phyloP scores from a whole-genome alignment of 495 filamentous ascomycete species.

The Aspergillus sclerotiicarbonarius region DNA sequence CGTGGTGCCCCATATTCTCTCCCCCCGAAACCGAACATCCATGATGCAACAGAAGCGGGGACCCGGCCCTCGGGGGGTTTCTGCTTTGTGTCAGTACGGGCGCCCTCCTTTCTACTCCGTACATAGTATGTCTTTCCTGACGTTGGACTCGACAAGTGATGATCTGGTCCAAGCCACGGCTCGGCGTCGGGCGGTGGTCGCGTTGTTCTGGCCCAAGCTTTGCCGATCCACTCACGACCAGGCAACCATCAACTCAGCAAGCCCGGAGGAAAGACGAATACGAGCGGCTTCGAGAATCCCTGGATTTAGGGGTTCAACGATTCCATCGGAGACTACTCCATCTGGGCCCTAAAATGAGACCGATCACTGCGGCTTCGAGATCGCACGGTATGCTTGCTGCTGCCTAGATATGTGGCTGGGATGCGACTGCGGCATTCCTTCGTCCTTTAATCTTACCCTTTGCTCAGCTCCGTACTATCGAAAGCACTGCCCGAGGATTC shows the following conservation, averaged over 20 bases:
- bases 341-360: background rate
- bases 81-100: background rate
- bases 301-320: background rate
- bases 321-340: background rate
- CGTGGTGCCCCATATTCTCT: background rate
- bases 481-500: too few relatives aligned
- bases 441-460: slow-evolving; percentile 3
- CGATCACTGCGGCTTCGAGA: background rate
- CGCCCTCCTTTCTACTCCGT: background rate
- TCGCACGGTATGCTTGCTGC: background rate
- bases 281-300: background rate
- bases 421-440: background rate
- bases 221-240: slow-evolving; percentile 2
- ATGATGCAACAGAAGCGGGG: slow-evolving; percentile 10
- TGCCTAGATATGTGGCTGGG: background rate
- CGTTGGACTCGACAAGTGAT: background rate
- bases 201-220: slow-evolving; percentile 11
- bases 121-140: too few relatives aligned
- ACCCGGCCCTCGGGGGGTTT: background rate
- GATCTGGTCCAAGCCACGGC: slow-evolving; percentile 1
- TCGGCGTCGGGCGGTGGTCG: slow-evolving; percentile 8
- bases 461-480: too few relatives aligned
- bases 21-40: background rate
- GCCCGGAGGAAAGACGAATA: slow-evolving; percentile 2
- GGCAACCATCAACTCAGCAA: background rate